Conservation (phyloP, 2,329 filamentous ascomycete species). For the Fusarium succisae region DNA sequence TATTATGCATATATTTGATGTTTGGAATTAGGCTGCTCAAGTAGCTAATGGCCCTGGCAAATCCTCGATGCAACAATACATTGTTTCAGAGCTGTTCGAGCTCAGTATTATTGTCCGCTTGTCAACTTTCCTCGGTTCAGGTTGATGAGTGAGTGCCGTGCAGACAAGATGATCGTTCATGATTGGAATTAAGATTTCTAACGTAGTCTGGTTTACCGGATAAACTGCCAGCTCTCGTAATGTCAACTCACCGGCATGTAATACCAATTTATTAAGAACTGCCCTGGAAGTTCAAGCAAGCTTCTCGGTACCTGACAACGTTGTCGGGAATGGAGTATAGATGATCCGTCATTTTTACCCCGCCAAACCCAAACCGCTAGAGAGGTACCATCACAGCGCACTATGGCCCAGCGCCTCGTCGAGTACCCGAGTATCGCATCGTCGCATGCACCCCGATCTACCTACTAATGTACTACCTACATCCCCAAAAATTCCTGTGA, state of each 20-base stretch:
- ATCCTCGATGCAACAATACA: not conserved
- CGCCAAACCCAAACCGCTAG: slow-evolving; percentile 35
- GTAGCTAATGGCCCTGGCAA: not conserved
- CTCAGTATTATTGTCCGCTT: not conserved
- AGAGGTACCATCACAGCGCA: slow-evolving; percentile 15
- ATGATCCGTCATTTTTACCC: slow-evolving; percentile 45
- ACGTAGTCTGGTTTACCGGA: not conserved
- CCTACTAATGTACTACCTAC: not conserved
- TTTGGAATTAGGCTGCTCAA: not conserved
- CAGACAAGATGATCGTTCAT: not conserved
- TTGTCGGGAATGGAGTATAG: slow-evolving; percentile 40
- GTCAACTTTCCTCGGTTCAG: not conserved
- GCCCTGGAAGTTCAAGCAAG: not conserved
- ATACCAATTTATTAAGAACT: not conserved
- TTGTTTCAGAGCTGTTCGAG: not conserved
- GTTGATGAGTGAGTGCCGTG: not conserved
- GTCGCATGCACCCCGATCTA: slow-evolving; percentile 17
- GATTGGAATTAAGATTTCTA: not conserved
- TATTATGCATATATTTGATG: not conserved
- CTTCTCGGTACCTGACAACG: not conserved
- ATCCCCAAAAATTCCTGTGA: slow-evolving; percentile 54
- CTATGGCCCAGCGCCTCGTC: not conserved
- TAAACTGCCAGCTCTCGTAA: not conserved
- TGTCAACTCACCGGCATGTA: not conserved
- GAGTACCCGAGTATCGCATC: slow-evolving; percentile 25